These are phyloP conservation scores for Fusarium pseudograminearum DNA, from an alignment of 2,329 filamentous ascomycete genomes.

Conservation along the genomic window DNA sequence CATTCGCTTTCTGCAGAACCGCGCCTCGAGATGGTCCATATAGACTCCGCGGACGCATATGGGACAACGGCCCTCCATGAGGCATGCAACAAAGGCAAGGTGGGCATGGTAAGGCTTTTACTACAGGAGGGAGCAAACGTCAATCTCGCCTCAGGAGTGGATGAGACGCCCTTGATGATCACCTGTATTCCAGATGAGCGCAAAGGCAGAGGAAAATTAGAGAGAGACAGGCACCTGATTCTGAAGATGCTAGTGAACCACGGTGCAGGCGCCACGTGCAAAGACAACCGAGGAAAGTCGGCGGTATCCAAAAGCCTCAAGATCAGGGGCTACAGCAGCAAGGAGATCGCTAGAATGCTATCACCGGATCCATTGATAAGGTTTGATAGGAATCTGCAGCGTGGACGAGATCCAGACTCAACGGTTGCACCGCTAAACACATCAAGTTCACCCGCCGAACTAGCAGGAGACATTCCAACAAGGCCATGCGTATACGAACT, in stretches of 20 bases:
- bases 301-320: slow-evolving; percentile 14
- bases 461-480: neutral
- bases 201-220: slow-evolving; percentile 3
- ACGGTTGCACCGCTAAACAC: neutral
- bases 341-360: slow-evolving; percentile 16
- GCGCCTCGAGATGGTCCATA: neutral
- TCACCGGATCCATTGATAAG: slow-evolving; percentile 5
- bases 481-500: neutral
- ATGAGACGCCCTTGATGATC: slow-evolving; percentile 18
- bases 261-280: neutral
- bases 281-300: slow-evolving; percentile 4
- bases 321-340: slow-evolving; percentile 3
- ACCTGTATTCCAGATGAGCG: neutral
- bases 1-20: neutral
- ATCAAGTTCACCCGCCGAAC: neutral
- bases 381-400: neutral
- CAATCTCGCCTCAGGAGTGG: slow-evolving; percentile 1
- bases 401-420: neutral
- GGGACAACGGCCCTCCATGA: slow-evolving; percentile 19
- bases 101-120: slow-evolving; percentile 7
- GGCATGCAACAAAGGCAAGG: slow-evolving; percentile 22
- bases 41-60: slow-evolving; percentile 17
- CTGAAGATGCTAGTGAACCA: slow-evolving; percentile 8
- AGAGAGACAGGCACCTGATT: slow-evolving; percentile 2
- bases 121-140: slow-evolving; percentile 23